These are phyloP conservation scores for Phytophthora cactorum DNA, from an alignment of 352 stramenopile species.

Conservation along the genomic window DNA sequence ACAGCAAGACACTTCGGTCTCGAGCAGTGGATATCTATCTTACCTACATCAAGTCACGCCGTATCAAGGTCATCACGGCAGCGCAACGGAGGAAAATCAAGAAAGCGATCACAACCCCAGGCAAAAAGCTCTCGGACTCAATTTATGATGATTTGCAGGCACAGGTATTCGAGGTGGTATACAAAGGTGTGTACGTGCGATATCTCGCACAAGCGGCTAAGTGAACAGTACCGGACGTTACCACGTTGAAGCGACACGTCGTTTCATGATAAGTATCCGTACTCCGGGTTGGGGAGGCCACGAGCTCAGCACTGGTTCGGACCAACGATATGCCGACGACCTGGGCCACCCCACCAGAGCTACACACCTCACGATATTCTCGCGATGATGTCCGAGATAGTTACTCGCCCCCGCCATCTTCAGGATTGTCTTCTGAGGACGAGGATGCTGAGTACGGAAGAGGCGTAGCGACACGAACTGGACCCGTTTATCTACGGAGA, in stretches of 20 bases:
- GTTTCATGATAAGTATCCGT: conserved; percentile 19
- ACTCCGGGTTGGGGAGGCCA: neutral
- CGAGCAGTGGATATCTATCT: conserved; percentile 58
- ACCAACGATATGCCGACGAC: conserved; percentile 16
- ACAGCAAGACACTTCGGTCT: conserved; percentile 48
- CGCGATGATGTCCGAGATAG: neutral
- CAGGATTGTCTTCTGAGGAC: conserved; percentile 14
- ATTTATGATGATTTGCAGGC: conserved; percentile 66
- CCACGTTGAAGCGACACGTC: conserved; percentile 30
- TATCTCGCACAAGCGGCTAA: conserved; percentile 33
- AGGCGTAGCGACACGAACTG: neutral
- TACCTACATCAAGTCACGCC: conserved; percentile 65
- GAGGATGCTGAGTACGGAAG: conserved; percentile 7
- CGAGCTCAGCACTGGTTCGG: neutral
- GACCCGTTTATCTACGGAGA: conserved; percentile 1
- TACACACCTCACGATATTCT: neutral
- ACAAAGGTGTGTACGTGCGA: conserved; percentile 55
- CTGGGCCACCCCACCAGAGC: conserved; percentile 4
- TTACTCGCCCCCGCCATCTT: conserved; percentile 9
- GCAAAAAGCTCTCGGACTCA: conserved; percentile 44
- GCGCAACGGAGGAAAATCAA: conserved; percentile 76
- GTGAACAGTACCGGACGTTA: conserved; percentile 24
- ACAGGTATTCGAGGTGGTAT: conserved; percentile 69
- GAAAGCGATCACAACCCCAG: conserved; percentile 64
- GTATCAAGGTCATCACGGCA: conserved; percentile 67